Evolutionary conservation across 139 green algal species (phyloP).

Genomic region (Closterium sp.): DNA sequence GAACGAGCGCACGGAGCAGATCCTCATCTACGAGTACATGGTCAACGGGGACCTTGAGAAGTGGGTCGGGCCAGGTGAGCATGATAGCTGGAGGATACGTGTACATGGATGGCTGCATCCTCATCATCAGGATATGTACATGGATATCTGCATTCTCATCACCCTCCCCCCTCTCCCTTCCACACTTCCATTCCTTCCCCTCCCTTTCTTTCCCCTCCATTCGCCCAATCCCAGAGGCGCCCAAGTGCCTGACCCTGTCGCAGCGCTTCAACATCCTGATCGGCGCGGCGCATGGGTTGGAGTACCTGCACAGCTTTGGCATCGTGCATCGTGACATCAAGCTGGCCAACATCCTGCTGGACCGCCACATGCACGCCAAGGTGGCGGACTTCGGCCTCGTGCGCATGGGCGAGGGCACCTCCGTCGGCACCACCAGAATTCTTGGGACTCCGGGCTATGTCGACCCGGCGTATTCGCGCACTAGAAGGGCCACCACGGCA

Average conservation of each 20-base stretch:
- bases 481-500: neutral
- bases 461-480: neutral
- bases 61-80: neutral
- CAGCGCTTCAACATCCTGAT: neutral
- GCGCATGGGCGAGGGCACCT: neutral
- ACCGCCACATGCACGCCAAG: neutral
- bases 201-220: neutral
- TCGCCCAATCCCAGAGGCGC: neutral
- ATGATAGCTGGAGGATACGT: no score
- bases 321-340: constrained; percentile 47
- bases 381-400: neutral
- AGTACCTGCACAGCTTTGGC: constrained; percentile 18
- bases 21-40: neutral
- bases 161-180: no score
- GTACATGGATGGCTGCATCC: no score
- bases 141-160: neutral
- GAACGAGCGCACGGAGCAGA: neutral
- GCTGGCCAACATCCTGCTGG: constrained; percentile 14
- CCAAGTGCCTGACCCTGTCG: neutral
- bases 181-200: no score
- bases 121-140: neutral
- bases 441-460: neutral
- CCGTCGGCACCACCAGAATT: neutral
- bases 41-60: neutral
- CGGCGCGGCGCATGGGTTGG: neutral